Evolutionary conservation across 257 asterid genomes (phyloP).

Genomic region (Solanum virginianum): DNA sequence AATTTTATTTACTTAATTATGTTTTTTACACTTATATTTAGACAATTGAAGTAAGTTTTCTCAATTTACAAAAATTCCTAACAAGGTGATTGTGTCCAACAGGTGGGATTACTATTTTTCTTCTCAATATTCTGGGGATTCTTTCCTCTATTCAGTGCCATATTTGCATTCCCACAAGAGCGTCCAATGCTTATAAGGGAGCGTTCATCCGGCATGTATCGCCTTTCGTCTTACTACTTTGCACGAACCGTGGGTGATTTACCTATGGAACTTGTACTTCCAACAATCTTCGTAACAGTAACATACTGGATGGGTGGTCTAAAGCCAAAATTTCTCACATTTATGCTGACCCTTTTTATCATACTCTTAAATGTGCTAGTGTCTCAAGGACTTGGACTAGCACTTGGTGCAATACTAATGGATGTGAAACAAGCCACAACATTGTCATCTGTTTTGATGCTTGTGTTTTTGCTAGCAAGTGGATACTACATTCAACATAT

Average conservation of each 20-base stretch:
- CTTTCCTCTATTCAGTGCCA: conserved; percentile 58
- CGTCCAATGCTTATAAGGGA: conserved; percentile 49
- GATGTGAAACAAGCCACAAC: conserved; percentile 64
- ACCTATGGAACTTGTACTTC: conserved; percentile 83
- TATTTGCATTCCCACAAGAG: conserved; percentile 73
- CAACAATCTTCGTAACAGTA: conserved; percentile 50
- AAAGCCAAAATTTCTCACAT: conserved; percentile 42
- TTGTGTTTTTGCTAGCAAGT: conserved; percentile 55
- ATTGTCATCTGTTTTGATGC: conserved; percentile 57
- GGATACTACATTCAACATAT: conserved; percentile 82
- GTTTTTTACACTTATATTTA: background rate
- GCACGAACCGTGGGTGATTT: conserved; percentile 62
- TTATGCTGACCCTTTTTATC: conserved; percentile 37
- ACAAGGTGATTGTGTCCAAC: background rate
- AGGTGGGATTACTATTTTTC: conserved; percentile 84
- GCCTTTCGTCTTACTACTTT: conserved; percentile 62
- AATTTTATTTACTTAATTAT: background rate
- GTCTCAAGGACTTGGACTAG: conserved; percentile 76
- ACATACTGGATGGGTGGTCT: conserved; percentile 91
- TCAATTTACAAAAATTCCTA: background rate
- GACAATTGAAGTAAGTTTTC: background rate
- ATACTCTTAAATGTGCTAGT: conserved; percentile 64
- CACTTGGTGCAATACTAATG: conserved; percentile 79
- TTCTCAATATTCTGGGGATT: conserved; percentile 90
- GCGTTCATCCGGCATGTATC: conserved; percentile 67